Base-by-base conservation (phyloP, 208 protist species). In the Acanthamoeba lenticulata region DNA sequence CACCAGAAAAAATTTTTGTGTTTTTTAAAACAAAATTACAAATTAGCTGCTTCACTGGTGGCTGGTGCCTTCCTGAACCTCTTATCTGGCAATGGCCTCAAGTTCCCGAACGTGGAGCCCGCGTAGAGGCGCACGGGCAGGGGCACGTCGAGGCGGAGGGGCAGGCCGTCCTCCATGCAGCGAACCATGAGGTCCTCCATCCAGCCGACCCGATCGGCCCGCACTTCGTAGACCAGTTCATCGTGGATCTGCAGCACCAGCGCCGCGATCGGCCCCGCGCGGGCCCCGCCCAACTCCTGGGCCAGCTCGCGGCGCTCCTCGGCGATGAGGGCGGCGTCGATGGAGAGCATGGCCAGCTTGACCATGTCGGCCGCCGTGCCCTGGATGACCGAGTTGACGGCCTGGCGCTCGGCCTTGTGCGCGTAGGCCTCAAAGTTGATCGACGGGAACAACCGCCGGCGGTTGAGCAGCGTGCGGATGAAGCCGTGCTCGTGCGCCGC, bases 351-450 rank as follows among this genome's bases (percentile, higher is more conserved):
- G 21, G 90, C 90, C 17, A 57, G 40, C 90, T 93, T 93, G 4
- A 93, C 90, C 32, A 93, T 34, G 32, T 93, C 90, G 47, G 45
- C 49, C 1, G 90, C 90, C 0, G 90, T 93, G 9, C 90, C 90
- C 47, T 93, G 90, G 47, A 93, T 93, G 24, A 93, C 42, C 40
- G 90, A 67, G 36, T 93, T 93, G 19, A 93, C 85, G 0, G 85
- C 85, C 85, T 91, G 85, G 15, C 49, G 77, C n/a, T 86, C 77
- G 77, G 77, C 77, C 27, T 86, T 86, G 77, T 86, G 77, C 0
- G 77, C 40, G 29, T 86, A 86, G 13, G 77, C 77, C 45, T 86
- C 77, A 27, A 86, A 86, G 38, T 86, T 86, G 27, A 86, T 86
- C 44, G 77, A 57, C 5, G 77, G 77, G 15, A 86, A 86, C 44